Conservation (phyloP, 257 asterid species). For the Craterostigma plantagineum region DNA sequence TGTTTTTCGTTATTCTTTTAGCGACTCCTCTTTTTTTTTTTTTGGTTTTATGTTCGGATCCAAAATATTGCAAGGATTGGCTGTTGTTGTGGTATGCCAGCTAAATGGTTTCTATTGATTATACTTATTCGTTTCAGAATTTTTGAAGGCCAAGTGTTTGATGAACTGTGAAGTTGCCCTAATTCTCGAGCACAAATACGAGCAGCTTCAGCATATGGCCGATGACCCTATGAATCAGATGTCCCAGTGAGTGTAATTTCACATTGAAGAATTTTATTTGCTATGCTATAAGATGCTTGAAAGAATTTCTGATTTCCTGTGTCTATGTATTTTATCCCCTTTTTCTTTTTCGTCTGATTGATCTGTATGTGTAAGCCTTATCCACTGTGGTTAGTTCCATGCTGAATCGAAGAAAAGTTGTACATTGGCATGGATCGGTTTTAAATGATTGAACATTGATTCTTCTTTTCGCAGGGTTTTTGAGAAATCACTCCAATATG, state of each 20-base stretch:
- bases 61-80: not conserved
- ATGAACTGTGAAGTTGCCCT: slow-evolving; percentile 91
- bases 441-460: slow-evolving; percentile 7
- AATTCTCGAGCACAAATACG: slow-evolving; percentile 83
- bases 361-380: no score
- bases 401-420: no score
- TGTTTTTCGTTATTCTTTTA: not conserved
- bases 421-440: no score
- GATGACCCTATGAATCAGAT: slow-evolving; percentile 81
- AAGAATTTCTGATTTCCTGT: no score
- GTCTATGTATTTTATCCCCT: no score
- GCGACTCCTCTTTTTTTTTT: not conserved
- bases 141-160: slow-evolving; percentile 83
- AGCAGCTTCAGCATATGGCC: slow-evolving; percentile 90
- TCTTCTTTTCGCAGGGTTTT: slow-evolving; percentile 46
- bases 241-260: slow-evolving; percentile 51
- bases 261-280: not conserved
- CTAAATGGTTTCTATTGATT: not conserved
- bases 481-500: slow-evolving; percentile 93
- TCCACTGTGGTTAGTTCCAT: no score
- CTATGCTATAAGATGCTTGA: no score
- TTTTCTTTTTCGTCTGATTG: no score
- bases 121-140: slow-evolving; percentile 16
- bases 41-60: not conserved
- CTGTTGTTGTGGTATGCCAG: not conserved